Evolutionary conservation across 768 basidiomycete genomes (phyloP).

Genomic region (Tephrocybe rancida): DNA sequence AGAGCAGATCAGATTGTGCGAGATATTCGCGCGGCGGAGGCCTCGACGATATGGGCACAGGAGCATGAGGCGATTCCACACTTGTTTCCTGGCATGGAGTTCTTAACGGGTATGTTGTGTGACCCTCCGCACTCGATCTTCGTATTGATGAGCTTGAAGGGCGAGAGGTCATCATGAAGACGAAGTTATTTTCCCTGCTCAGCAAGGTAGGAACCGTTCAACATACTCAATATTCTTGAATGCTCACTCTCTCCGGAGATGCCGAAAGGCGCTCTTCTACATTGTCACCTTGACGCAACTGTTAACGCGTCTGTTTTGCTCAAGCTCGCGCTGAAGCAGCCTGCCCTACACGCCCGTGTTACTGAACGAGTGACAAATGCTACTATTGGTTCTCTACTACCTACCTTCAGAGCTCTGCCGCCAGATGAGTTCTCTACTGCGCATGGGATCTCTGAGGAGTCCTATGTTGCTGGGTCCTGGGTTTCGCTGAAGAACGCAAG

Average conservation of each 20-base stretch:
- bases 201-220: conserved; percentile 44
- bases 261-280: conserved; percentile 80
- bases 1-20: conserved; percentile 62
- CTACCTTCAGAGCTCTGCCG: conserved; percentile 56
- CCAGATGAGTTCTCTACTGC: conserved; percentile 29
- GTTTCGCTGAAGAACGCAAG: conserved; percentile 57
- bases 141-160: conserved; percentile 33
- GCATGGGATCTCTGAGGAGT: conserved; percentile 38
- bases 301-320: conserved; percentile 58
- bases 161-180: conserved; percentile 58
- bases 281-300: conserved; percentile 76
- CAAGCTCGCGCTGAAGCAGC: conserved; percentile 54
- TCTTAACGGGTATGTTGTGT: conserved; percentile 56
- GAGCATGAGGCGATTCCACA: conserved; percentile 57
- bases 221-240: neutral
- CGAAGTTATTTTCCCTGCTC: conserved; percentile 62
- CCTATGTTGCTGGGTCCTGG: conserved; percentile 53
- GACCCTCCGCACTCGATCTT: neutral
- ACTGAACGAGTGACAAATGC: conserved; percentile 36
- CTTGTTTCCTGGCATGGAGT: conserved; percentile 79
- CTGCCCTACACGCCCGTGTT: conserved; percentile 61
- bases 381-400: conserved; percentile 46
- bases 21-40: conserved; percentile 56
- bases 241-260: conserved; percentile 44
- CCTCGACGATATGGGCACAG: conserved; percentile 56